These are phyloP conservation scores for Lasiodiplodia hormozganensis DNA, from an alignment of 2,329 filamentous ascomycete genomes.

Conservation along the genomic window DNA sequence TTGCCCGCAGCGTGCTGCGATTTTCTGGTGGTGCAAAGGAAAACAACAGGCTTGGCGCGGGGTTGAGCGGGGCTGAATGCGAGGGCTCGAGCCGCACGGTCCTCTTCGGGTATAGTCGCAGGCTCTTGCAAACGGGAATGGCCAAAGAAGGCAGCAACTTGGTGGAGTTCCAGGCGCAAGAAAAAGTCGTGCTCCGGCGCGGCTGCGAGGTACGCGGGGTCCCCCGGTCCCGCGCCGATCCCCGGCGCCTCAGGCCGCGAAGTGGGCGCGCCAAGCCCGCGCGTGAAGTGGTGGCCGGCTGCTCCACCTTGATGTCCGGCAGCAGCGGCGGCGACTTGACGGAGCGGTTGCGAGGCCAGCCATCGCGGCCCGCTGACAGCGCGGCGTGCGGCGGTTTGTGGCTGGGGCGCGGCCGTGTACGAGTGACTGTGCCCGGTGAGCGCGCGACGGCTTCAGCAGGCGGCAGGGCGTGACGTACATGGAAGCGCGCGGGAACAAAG, in stretches of 20 bases:
- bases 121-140: constrained; percentile 6
- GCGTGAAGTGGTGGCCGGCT: constrained; percentile 1
- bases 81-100: not conserved
- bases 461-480: constrained; percentile 21
- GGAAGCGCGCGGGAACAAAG: constrained; percentile 24
- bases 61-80: not conserved
- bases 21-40: not conserved
- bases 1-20: not conserved
- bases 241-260: constrained; percentile 5
- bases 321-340: not conserved
- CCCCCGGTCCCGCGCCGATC: constrained; percentile 11
- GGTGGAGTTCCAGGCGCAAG: constrained; percentile 8
- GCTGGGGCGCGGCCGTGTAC: constrained; percentile 1
- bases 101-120: not conserved
- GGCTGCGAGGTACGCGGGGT: constrained; percentile 17
- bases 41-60: not conserved
- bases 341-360: not conserved
- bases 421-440: constrained; percentile 19
- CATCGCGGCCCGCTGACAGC: not conserved
- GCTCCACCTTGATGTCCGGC: constrained; percentile 8
- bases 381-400: not conserved
- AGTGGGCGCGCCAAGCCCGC: constrained; percentile 14
- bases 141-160: constrained; percentile 16
- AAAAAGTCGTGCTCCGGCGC: constrained; percentile 13
- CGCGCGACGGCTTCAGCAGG: not conserved